Evolutionary conservation across 805 yeast genomes (phyloP).

Genomic region (Saccharomyces mikatae): DNA sequence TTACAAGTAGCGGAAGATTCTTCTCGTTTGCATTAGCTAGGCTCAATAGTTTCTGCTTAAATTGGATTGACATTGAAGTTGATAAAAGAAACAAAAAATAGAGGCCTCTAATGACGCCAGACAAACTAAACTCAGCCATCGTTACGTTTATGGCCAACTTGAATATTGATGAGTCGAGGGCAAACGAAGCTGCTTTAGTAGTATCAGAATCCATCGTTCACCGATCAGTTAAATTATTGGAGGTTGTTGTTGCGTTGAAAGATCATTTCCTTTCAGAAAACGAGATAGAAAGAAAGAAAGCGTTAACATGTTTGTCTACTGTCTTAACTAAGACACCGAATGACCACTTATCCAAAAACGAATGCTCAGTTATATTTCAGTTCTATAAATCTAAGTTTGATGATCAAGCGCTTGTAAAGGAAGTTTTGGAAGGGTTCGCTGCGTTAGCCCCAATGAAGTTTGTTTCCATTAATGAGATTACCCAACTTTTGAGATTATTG

Average conservation of each 20-base stretch:
- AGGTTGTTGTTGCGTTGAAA: conserved; percentile 52
- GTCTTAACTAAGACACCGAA: conserved; percentile 28
- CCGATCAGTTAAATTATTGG: conserved; percentile 35
- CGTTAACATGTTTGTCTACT: conserved; percentile 37
- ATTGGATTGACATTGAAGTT: background rate
- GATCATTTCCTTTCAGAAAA: conserved; percentile 55
- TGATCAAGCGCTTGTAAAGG: conserved; percentile 48
- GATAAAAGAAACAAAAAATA: background rate
- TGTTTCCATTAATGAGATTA: conserved; percentile 33
- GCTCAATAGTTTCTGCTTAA: background rate
- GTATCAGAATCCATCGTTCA: conserved; percentile 24
- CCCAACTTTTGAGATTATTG: conserved; percentile 33
- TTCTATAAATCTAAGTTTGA: conserved; percentile 62
- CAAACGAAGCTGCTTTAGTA: conserved; percentile 22
- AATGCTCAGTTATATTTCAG: conserved; percentile 33
- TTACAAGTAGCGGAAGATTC: background rate
- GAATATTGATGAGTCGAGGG: conserved; percentile 28
- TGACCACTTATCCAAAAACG: conserved; percentile 32
- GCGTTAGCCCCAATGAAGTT: conserved; percentile 46
- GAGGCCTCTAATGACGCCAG: background rate
- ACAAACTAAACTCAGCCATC: conserved; percentile 1
- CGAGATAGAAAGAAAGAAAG: conserved; percentile 42
- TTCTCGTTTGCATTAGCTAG: background rate
- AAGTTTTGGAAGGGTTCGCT: conserved; percentile 46
- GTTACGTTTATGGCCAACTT: conserved; percentile 35